Conservation (phyloP, 2,329 filamentous ascomycete species). For the Tricladium varicosporioides region DNA sequence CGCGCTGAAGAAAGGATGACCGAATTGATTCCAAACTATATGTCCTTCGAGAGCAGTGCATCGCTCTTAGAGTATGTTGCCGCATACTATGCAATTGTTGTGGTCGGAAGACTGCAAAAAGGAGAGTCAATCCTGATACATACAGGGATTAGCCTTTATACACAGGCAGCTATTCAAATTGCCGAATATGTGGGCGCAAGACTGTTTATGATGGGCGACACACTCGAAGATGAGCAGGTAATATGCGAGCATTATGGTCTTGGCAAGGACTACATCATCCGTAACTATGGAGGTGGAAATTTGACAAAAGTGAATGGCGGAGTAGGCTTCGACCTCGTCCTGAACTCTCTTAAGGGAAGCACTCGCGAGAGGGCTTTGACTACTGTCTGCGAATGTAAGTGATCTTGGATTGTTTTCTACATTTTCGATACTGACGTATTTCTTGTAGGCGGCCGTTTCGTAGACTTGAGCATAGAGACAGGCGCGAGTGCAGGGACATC, state of each 20-base stretch:
- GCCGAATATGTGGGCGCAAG: neutral
- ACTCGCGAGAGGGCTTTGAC: neutral
- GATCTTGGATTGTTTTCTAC: neutral
- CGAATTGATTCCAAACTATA: conserved; percentile 15
- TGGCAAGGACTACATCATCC: neutral
- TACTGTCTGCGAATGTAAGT: neutral
- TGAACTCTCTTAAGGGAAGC: neutral
- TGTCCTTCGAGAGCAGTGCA: conserved; percentile 13
- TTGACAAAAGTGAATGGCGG: neutral
- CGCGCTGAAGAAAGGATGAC: neutral
- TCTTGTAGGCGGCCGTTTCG: neutral
- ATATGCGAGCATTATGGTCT: neutral
- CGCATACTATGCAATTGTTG: conserved; percentile 2
- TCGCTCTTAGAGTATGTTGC: conserved; percentile 16
- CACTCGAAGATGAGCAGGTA: neutral
- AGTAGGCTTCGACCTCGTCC: neutral
- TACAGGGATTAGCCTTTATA: neutral
- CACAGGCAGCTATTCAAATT: neutral
- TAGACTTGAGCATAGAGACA: neutral
- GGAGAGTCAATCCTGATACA: neutral
- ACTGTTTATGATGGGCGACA: neutral
- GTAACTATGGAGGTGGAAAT: neutral
- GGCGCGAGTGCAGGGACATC: neutral
- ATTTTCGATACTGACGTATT: too few relatives aligned
- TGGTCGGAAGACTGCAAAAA: neutral